A percentile compares a stretch with the other conserved stretches of the same genome.
These are phyloP conservation scores for Fonsecaea nubica DNA, from an alignment of 2,329 filamentous ascomycete species.

Conservation along the genomic window DNA sequence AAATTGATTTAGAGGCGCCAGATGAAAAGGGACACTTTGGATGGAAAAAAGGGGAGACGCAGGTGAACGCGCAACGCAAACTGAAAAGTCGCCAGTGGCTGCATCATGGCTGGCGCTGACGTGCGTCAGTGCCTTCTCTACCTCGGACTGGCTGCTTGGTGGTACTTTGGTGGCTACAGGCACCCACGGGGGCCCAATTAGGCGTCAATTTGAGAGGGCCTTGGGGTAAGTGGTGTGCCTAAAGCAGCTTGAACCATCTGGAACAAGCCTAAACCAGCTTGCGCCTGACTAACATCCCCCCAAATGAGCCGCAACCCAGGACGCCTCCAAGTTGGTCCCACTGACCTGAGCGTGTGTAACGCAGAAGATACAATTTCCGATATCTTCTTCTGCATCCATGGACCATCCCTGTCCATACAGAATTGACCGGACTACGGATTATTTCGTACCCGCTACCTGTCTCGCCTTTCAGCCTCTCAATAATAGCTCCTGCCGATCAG, in stretches of 20 bases:
- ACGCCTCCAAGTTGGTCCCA: background rate
- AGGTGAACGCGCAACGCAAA: constrained; percentile 21
- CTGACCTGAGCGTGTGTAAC: background rate
- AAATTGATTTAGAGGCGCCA: constrained; percentile 13
- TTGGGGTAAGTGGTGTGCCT: background rate
- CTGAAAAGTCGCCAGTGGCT: constrained; percentile 11
- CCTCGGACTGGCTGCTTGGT: background rate
- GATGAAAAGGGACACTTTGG: constrained; percentile 15
- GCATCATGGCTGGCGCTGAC: constrained; percentile 31
- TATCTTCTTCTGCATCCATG: constrained; percentile 13
- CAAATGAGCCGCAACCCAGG: constrained; percentile 4
- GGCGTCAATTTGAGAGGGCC: background rate
- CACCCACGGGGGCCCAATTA: background rate
- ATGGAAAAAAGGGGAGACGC: constrained; percentile 22
- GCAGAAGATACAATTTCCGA: constrained; percentile 27
- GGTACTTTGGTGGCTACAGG: constrained; percentile 2
- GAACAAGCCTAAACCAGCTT: background rate
- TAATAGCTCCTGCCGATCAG: constrained; percentile 5
- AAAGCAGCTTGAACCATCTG: background rate
- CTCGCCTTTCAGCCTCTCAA: constrained; percentile 5
- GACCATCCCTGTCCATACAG: constrained; percentile 8
- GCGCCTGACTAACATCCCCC: background rate
- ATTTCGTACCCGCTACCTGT: background rate
- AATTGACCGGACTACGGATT: constrained; percentile 8
- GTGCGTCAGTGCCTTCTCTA: constrained; percentile 19